A percentile compares a stretch with the other conserved stretches of the same genome.
Conservation (phyloP, 306 rosid genomes). For the Prunus dulcis region DNA sequence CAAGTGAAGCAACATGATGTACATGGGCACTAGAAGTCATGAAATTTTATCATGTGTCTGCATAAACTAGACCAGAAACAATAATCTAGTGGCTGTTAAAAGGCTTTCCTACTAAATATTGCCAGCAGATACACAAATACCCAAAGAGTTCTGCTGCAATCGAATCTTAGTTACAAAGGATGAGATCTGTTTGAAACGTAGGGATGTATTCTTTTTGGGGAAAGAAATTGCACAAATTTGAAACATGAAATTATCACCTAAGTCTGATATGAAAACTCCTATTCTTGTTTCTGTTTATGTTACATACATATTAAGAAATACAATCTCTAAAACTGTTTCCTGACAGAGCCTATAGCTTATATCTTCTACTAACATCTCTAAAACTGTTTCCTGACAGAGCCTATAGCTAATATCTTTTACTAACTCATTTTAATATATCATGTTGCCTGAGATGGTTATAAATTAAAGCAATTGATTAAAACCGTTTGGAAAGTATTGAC, state of each 20-base stretch:
- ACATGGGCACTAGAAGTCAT: background rate
- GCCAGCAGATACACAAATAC: background rate
- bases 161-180: background rate
- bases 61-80: background rate
- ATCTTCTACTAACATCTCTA: background rate
- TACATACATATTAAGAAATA: background rate
- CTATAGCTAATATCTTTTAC: background rate
- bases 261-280: background rate
- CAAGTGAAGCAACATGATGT: background rate
- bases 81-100: background rate
- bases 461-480: background rate
- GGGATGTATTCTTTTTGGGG: background rate
- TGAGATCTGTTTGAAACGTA: background rate
- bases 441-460: background rate
- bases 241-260: background rate
- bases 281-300: background rate
- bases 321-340: background rate
- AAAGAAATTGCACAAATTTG: background rate
- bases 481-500: background rate
- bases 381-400: background rate
- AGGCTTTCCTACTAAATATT: background rate
- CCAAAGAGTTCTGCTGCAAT: background rate
- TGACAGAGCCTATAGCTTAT: background rate
- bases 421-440: background rate
- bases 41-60: background rate